phyloP scores from a whole-genome alignment of 345 rosid genomes.

The Brassica carinata region DNA sequence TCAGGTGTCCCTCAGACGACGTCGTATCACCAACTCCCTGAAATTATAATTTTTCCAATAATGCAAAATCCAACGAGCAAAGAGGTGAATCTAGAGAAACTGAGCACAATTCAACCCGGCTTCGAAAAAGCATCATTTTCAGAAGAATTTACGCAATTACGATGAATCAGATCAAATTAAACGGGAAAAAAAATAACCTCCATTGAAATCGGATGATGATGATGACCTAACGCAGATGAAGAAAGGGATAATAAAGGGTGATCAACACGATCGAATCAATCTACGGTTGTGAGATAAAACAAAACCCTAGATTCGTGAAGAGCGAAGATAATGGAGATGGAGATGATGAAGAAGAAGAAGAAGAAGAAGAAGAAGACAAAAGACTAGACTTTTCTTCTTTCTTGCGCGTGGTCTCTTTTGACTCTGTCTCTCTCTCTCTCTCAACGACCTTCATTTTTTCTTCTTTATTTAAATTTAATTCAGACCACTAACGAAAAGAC shows the following conservation, averaged over 20 bases:
- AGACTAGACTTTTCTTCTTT: constrained; percentile 18
- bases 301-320: constrained; percentile 42
- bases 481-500: not conserved
- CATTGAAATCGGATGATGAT: constrained; percentile 25
- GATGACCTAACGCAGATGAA: constrained; percentile 12
- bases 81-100: not conserved
- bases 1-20: constrained; percentile 66
- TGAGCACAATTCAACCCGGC: not conserved
- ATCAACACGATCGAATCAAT: constrained; percentile 16
- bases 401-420: constrained; percentile 34
- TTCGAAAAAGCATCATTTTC: not conserved
- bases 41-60: not conserved
- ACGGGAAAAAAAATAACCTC: constrained; percentile 37
- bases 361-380: constrained; percentile 15
- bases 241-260: not conserved
- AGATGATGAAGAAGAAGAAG: not conserved
- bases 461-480: not conserved
- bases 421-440: not conserved
- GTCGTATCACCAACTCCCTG: constrained; percentile 55
- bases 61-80: not conserved
- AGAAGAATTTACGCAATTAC: not conserved
- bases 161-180: constrained; percentile 7
- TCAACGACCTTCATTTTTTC: constrained; percentile 14
- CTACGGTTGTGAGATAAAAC: constrained; percentile 32
- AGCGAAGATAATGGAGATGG: constrained; percentile 36